A percentile compares a stretch with the other conserved stretches of the same genome.
Conservation (phyloP, 2,329 filamentous ascomycete species). For the Diplodia scrobiculata region DNA sequence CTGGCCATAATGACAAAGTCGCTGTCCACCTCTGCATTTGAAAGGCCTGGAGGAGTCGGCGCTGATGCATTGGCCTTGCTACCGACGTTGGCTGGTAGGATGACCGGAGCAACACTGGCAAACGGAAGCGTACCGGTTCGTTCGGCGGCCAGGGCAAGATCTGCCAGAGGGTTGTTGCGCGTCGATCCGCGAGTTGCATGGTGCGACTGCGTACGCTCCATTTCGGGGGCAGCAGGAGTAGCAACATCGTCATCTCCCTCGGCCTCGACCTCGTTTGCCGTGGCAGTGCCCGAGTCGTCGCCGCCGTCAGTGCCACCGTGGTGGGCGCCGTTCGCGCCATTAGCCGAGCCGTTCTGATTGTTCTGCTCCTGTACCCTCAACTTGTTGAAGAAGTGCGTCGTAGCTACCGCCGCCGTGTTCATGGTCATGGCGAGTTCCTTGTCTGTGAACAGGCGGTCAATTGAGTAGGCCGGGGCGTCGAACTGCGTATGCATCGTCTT, state of each 20-base stretch:
- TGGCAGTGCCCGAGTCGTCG: slow-evolving; percentile 35
- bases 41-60: slow-evolving; percentile 50
- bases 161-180: slow-evolving; percentile 56
- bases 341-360: slow-evolving; percentile 37
- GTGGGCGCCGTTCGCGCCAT: slow-evolving; percentile 38
- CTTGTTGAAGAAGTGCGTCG: slow-evolving; percentile 61
- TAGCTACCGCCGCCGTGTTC: slow-evolving; percentile 62
- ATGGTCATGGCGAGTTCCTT: slow-evolving; percentile 66
- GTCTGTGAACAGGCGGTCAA: slow-evolving; percentile 67
- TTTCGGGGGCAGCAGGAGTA: slow-evolving; percentile 54
- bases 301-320: slow-evolving; percentile 33
- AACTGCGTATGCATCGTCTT: slow-evolving; percentile 58
- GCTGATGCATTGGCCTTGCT: slow-evolving; percentile 53
- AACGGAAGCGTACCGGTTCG: slow-evolving; percentile 46
- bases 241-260: slow-evolving; percentile 44
- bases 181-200: slow-evolving; percentile 57
- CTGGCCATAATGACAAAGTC: slow-evolving; percentile 54
- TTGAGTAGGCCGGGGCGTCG: slow-evolving; percentile 61
- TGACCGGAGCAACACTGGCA: slow-evolving; percentile 45
- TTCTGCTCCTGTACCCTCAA: slow-evolving; percentile 47
- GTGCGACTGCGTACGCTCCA: slow-evolving; percentile 62
- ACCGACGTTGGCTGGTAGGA: slow-evolving; percentile 51
- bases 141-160: slow-evolving; percentile 53
- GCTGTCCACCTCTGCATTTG: slow-evolving; percentile 50
- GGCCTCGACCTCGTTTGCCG: slow-evolving; percentile 41